phyloP scores from a whole-genome alignment of 179 eudicot species.

The Beta macrorhiza region DNA sequence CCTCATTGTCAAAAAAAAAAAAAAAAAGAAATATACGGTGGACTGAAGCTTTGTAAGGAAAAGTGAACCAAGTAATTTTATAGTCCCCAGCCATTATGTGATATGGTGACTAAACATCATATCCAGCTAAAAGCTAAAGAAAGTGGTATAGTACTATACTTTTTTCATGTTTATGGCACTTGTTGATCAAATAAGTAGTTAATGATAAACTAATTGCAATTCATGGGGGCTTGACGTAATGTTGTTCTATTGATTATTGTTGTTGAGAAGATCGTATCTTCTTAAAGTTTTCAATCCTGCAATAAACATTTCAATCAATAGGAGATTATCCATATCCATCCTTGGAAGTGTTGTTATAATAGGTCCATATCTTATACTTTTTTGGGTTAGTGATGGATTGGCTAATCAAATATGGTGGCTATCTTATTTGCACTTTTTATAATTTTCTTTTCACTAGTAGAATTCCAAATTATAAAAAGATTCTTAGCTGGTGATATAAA shows the following conservation, averaged over 20 bases:
- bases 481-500: too few species aligned
- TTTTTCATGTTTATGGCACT: conserved; percentile 23
- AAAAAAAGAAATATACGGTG: not conserved
- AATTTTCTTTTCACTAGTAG: too few species aligned
- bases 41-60: conserved; percentile 14
- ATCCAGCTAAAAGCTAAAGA: conserved; percentile 34
- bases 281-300: not conserved
- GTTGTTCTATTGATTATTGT: conserved; percentile 10
- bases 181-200: conserved; percentile 11
- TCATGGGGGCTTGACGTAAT: conserved; percentile 17
- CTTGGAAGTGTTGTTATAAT: not conserved
- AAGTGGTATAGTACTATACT: conserved; percentile 31
- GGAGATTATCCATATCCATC: not conserved
- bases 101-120: conserved; percentile 31
- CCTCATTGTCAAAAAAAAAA: too few species aligned
- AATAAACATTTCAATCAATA: not conserved
- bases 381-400: not conserved
- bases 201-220: conserved; percentile 13
- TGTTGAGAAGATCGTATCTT: conserved; percentile 15
- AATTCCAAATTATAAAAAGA: too few species aligned
- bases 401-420: not conserved
- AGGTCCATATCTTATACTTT: too few species aligned
- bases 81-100: conserved; percentile 8
- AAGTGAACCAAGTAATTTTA: conserved; percentile 16
- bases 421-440: not conserved